phyloP scores from a whole-genome alignment of 2,329 filamentous ascomycete genomes.

The Xylariaceae sp. region DNA sequence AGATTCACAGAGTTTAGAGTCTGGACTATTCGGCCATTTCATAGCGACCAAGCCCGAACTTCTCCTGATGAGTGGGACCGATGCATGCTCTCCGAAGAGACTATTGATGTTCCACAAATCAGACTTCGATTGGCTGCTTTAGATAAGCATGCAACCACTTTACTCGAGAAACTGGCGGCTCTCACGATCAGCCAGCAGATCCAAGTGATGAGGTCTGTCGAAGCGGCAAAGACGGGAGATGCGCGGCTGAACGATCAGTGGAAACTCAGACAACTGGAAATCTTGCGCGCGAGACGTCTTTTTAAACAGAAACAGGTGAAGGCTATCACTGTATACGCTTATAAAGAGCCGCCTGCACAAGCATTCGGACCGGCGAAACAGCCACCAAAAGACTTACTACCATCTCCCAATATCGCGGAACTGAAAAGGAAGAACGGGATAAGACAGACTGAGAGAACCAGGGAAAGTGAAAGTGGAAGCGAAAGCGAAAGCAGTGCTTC shows the following conservation, averaged over 20 bases:
- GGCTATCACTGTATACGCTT: conserved; percentile 5
- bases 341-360: background rate
- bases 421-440: too few relatives aligned
- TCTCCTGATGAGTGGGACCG: conserved; percentile 1
- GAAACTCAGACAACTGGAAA: conserved; percentile 5
- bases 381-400: background rate
- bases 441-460: too few relatives aligned
- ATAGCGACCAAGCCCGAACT: background rate
- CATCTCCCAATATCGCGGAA: too few relatives aligned
- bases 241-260: background rate
- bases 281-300: background rate
- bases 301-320: conserved; percentile 2
- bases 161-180: background rate
- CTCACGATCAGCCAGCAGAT: conserved; percentile 1
- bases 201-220: background rate
- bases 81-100: conserved; percentile 2
- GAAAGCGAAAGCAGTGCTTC: too few relatives aligned
- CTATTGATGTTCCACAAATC: background rate
- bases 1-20: conserved; percentile 1
- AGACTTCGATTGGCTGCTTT: background rate
- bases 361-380: background rate
- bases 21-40: conserved; percentile 4
- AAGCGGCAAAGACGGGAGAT: conserved; percentile 1
- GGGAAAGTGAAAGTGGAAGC: too few relatives aligned
- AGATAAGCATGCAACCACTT: conserved; percentile 1